Evolutionary conservation across 495 filamentous ascomycete species (phyloP), one percentile per base, ranked within the genome.

Genomic region (Aspergillus wentii): DNA sequence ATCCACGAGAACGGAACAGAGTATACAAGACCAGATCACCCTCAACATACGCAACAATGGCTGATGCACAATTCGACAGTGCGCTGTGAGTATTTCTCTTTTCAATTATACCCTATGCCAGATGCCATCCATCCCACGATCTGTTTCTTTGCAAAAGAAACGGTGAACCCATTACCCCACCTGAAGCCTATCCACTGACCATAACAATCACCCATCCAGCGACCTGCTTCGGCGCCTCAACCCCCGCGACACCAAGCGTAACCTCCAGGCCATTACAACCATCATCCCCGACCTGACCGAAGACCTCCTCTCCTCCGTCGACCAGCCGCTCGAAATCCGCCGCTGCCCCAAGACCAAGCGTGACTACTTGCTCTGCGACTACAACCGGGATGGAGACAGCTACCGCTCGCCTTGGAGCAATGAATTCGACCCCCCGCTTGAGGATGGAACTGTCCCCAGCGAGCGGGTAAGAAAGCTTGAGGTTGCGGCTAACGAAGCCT

Each of bases 301-400:
- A 78, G 92, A 99, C 57, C 86, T 99, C 18, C 88, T 99, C 43
- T 88, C 90, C 44, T 94, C 89, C 22, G 90, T 97, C 44, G 92
- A 99, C 65, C 88, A 95, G 59, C 94, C 94, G 31, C 82, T 99
- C 16, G 80, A 86, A 33, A 74, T 92, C 31, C 81, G 82, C 41
- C 84, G 85, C 44, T 97, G 92, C 72, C 71, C 74, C 38, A 86
- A 89, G 62, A 87, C 86, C 38, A 88, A 85, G 44, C 85, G 90
- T 37, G 92, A 97, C 68, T 99, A 95, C 69, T 79, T 99, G 27
- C 86, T 95, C 45, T 99, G 92, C 72, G 92, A 99, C 74, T 99
- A 97, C 73, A 99, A 99, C 74, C 88, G 92, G 35, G 92, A 99
- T 66, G 94, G 94, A 35, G 92, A 96, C 63, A 89, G 83, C 66